Percentiles rank a stretch among this genome's conserved stretches.
Evolutionary conservation across 352 stramenopile species (phyloP).

Genomic region (Phytophthora cactorum): DNA sequence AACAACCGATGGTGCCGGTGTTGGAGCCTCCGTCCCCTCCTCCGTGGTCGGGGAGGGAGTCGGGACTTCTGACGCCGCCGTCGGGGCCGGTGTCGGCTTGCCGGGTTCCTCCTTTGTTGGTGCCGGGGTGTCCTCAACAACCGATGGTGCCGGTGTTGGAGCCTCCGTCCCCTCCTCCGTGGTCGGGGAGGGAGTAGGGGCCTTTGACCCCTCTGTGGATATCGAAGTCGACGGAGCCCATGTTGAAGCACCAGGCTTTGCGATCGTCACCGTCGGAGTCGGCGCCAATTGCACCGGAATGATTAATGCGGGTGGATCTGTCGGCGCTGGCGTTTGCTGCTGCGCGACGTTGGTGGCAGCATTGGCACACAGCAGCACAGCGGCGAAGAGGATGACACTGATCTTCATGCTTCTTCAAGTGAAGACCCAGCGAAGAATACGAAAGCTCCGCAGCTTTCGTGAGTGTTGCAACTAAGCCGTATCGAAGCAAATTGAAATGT

Average conservation of each 20-base stretch:
- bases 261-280: constrained; percentile 9
- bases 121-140: too few relatives aligned
- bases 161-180: neutral
- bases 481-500: constrained; percentile 25
- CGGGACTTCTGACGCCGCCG: too few relatives aligned
- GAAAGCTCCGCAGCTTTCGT: constrained; percentile 23
- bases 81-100: too few relatives aligned
- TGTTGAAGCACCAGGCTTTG: neutral
- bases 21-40: too few relatives aligned
- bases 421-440: constrained; percentile 3
- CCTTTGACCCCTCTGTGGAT: constrained; percentile 1
- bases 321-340: constrained; percentile 9
- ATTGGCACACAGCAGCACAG: constrained; percentile 16
- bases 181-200: neutral
- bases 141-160: neutral
- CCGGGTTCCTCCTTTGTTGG: neutral
- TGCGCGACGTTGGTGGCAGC: constrained; percentile 18
- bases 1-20: too few relatives aligned
- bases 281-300: neutral
- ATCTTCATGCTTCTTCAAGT: constrained; percentile 26
- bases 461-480: constrained; percentile 7
- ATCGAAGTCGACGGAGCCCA: constrained; percentile 18
- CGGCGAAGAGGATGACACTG: constrained; percentile 22
- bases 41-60: too few relatives aligned
- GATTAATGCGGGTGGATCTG: neutral